Evolutionary conservation across 257 asterid species (phyloP), one percentile per base, ranked within the genome.

Genomic region (Gentiana straminea): DNA sequence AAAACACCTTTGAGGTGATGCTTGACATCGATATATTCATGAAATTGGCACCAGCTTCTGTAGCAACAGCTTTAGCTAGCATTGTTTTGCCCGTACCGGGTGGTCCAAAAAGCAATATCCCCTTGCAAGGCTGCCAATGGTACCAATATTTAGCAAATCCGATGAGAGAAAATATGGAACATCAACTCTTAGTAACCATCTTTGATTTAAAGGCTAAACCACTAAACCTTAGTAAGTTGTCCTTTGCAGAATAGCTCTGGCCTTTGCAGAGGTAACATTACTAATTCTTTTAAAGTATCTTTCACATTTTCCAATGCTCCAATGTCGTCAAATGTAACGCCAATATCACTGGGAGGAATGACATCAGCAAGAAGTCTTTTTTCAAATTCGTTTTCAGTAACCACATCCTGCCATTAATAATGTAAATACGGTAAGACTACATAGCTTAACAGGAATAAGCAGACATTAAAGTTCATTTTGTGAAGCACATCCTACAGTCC

Each of bases 31-130:
- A 85, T 68, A 88, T 83, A 68, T 85, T 88, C 53, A 88, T 88
- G 79, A 88, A 88, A 75, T 83, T 85, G 35, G 97, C 97, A 51
- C 96, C 86, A 64, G 94, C 91, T 73, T 88, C 95, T n/a, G 97
- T 84, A 60, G 94, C 97, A 72, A 85, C 91, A 64, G 94, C 94
- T 74, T 89, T 89, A 13, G 95, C 94, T 54, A 89, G 94, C 97
- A 85, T 89, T 52, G 95, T 89, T 69, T 89, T 85, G 54, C 95
- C 95, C 33, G 97, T 85, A 65, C 97, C 95, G 58, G 95, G 95
- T 49, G 95, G 91, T 35, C 94, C 94, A 70, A 89, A 85, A 55
- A 89, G 74, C 64, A 89, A 91, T 69, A 89, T 89, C 64, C 97
- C 97, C 70, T 85, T 88, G 76, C 91, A 82, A 24, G 97, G 97